phyloP scores from a whole-genome alignment of 2,329 filamentous ascomycete genomes.

The Beauveria australis region DNA sequence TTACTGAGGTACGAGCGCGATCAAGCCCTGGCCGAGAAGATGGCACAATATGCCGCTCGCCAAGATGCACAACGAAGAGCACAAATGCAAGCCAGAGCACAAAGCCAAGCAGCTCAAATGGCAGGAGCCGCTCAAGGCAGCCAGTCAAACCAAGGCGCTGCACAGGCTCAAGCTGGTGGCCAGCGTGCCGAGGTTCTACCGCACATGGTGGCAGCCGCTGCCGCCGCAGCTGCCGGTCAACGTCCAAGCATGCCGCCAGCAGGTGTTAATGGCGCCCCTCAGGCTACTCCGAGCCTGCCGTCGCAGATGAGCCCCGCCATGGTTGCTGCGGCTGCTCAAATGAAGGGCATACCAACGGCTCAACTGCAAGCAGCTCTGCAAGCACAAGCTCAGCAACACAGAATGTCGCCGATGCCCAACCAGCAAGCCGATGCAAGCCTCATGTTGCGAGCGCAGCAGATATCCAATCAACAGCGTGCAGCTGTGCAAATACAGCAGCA shows the following conservation, averaged over 20 bases:
- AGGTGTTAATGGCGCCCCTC: background rate
- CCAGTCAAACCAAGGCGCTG: background rate
- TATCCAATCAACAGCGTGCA: slow-evolving; percentile 56
- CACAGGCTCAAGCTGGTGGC: slow-evolving; percentile 19
- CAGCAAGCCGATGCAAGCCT: slow-evolving; percentile 44
- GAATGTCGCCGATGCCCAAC: slow-evolving; percentile 46
- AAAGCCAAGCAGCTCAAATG: slow-evolving; percentile 37
- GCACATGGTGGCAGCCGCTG: slow-evolving; percentile 36
- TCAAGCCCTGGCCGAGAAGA: slow-evolving; percentile 53
- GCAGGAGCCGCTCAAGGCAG: slow-evolving; percentile 13
- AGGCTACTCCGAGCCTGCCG: slow-evolving; percentile 27
- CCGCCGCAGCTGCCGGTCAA: slow-evolving; percentile 35
- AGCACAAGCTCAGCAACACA: slow-evolving; percentile 35
- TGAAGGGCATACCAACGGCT: slow-evolving; percentile 60
- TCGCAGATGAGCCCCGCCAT: slow-evolving; percentile 41
- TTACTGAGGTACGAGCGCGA: slow-evolving; percentile 82
- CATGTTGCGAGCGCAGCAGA: slow-evolving; percentile 56
- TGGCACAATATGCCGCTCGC: slow-evolving; percentile 47
- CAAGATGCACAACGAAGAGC: slow-evolving; percentile 50
- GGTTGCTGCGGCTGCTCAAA: slow-evolving; percentile 43
- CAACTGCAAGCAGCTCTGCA: slow-evolving; percentile 56
- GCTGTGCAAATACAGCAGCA: slow-evolving; percentile 42
- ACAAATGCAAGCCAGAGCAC: slow-evolving; percentile 38
- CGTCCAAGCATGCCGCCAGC: slow-evolving; percentile 44
- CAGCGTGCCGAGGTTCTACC: slow-evolving; percentile 35